Conservation (phyloP, 192 early-diverging fungal species). For the Funneliformis geosporum region DNA sequence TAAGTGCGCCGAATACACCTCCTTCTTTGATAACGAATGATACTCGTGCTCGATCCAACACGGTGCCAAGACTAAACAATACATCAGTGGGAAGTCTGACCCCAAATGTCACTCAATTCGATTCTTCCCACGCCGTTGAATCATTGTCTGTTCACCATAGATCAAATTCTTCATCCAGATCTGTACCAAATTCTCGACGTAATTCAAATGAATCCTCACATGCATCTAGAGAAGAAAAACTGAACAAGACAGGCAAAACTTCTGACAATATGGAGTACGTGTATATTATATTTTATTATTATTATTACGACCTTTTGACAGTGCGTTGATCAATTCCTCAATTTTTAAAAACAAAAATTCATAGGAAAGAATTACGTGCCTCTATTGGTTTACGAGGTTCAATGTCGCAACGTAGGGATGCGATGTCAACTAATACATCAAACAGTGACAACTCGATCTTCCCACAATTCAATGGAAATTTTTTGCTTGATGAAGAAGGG, state of each 20-base stretch:
- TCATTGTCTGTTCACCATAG: slow-evolving; percentile 24
- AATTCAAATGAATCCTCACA: slow-evolving; percentile 65
- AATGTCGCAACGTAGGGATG: neutral
- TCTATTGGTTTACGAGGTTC: neutral
- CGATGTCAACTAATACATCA: neutral
- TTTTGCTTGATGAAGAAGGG: slow-evolving; percentile 51
- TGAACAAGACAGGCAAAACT: slow-evolving; percentile 41
- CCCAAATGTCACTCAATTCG: slow-evolving; percentile 28
- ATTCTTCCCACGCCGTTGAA: slow-evolving; percentile 23
- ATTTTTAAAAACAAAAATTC: slow-evolving; percentile 16
- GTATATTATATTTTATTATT: neutral
- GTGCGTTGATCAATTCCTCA: neutral
- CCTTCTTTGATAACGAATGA: slow-evolving; percentile 26
- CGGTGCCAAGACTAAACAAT: slow-evolving; percentile 34
- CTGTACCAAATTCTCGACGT: slow-evolving; percentile 69
- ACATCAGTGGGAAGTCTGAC: slow-evolving; percentile 32
- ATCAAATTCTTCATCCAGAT: slow-evolving; percentile 41
- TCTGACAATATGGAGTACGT: slow-evolving; percentile 35
- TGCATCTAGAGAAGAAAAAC: slow-evolving; percentile 41
- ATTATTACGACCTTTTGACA: neutral
- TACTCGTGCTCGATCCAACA: slow-evolving; percentile 36
- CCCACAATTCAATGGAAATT: slow-evolving; percentile 48
- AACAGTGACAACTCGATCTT: slow-evolving; percentile 40
- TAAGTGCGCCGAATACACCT: slow-evolving; percentile 21
- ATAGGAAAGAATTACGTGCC: slow-evolving; percentile 3